Conservation (phyloP, 345 rosid genomes). For the Nasturtium officinale region DNA sequence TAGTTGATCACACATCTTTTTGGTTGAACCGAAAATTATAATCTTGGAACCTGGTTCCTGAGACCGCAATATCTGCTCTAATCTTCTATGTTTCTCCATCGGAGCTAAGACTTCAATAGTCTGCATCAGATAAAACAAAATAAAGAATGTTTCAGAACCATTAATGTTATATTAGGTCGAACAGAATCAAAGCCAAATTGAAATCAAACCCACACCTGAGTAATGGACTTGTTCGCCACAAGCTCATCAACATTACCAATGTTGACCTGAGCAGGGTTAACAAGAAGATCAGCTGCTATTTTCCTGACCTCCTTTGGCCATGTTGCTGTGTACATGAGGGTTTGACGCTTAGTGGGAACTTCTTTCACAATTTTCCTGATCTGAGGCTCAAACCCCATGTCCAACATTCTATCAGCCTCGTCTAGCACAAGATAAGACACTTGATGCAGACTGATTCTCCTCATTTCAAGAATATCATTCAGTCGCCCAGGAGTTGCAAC, state of each 20-base stretch:
- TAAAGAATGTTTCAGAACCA: neutral
- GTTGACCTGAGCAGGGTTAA: conserved; percentile 93
- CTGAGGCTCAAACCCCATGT: conserved; percentile 99
- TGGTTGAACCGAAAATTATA: conserved; percentile 81
- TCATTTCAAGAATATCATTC: conserved; percentile 97
- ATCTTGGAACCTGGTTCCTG: conserved; percentile 85
- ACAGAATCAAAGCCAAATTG: neutral
- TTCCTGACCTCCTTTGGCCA: conserved; percentile 97
- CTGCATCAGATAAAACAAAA: conserved; percentile 41
- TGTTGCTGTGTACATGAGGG: conserved; percentile 97
- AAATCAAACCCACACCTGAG: conserved; percentile 64
- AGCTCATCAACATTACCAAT: conserved; percentile 98
- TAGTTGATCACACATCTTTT: conserved; percentile 87
- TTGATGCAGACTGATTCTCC: conserved; percentile 79
- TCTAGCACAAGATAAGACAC: conserved; percentile 93
- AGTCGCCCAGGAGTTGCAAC: conserved; percentile 98
- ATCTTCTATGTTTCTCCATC: conserved; percentile 81
- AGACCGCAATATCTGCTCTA: conserved; percentile 87
- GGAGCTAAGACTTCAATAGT: conserved; percentile 69
- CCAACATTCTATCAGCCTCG: conserved; percentile 99
- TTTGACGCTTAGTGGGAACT: conserved; percentile 88
- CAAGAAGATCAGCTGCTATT: conserved; percentile 90
- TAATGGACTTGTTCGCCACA: conserved; percentile 96
- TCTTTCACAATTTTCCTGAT: conserved; percentile 92
- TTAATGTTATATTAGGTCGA: neutral